phyloP scores from a whole-genome alignment of 1,139 yeast species.

The Wickerhamiella pararugosa region DNA sequence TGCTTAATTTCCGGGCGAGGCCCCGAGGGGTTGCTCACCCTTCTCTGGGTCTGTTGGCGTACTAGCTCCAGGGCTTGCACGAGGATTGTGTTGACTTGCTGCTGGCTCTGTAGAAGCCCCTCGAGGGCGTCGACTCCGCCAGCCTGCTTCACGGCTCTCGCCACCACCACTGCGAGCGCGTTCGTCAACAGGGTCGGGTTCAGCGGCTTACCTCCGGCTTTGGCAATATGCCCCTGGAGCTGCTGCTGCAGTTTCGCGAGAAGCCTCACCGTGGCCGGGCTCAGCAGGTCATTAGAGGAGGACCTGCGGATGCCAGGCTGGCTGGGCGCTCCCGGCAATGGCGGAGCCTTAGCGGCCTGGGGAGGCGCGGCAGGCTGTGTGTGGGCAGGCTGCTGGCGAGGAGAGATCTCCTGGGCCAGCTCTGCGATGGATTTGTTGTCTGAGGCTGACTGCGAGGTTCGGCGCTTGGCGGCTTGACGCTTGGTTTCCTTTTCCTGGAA shows the following conservation, averaged over 20 bases:
- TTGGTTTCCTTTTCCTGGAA: slow-evolving; percentile 71
- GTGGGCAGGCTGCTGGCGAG: not conserved
- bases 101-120: slow-evolving; percentile 60
- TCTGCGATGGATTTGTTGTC: slow-evolving; percentile 37
- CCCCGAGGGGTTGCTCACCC: slow-evolving; percentile 1
- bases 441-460: slow-evolving; percentile 15
- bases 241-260: slow-evolving; percentile 24
- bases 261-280: slow-evolving; percentile 25
- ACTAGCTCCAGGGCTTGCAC: slow-evolving; percentile 28
- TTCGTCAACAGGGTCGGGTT: slow-evolving; percentile 58
- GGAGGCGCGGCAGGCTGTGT: no score
- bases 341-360: not conserved
- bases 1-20: not conserved
- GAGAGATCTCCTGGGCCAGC: slow-evolving; percentile 38
- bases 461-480: slow-evolving; percentile 26
- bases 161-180: slow-evolving; percentile 84
- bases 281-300: slow-evolving; percentile 10
- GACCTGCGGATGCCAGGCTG: slow-evolving; percentile 1
- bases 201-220: slow-evolving; percentile 21
- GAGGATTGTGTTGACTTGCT: slow-evolving; percentile 66
- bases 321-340: not conserved
- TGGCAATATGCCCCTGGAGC: slow-evolving; percentile 24
- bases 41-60: slow-evolving; percentile 9
- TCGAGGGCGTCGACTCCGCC: slow-evolving; percentile 56
- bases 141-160: slow-evolving; percentile 77